Evolutionary conservation across 2,329 filamentous ascomycete species (phyloP), one percentile per base, ranked within the genome.

Genomic region (Fusarium mexicanum): DNA sequence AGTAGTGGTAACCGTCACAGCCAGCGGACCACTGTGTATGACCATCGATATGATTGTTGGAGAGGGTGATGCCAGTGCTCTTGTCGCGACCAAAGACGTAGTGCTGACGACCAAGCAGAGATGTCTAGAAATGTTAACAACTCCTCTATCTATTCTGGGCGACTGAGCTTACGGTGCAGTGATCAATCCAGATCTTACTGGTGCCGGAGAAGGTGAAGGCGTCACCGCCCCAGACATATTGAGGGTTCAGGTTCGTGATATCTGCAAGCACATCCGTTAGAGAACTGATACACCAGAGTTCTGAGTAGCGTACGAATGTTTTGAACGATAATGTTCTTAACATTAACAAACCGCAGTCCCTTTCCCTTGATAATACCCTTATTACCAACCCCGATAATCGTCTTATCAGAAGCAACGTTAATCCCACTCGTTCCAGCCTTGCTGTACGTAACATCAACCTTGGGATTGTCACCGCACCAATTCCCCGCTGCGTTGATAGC

Each of bases 1-100:
- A 87, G 80, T 87, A 87, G 74, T 86, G 85, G 50, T 87, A 80
- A 31, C 78, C 79, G 64, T 87, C 83, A 71, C 85, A 87, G 33
- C 80, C 80, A 16, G 84, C 81, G 2, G 84, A 86, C 75, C 82
- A 85, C 31, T 74, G 78, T 1, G 85, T 85, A 4, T 72, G 67
- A 11, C 86, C 85, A 61, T 87, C 81, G 67, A 87, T 83, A 43
- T 84, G 83, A 73, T 80, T 84, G 81, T 87, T 87, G 16, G 84
- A 85, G 55, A 87, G 80, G 4, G 86, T 86, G 2, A 86, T 81
- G 55, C 81, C 81, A 24, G 81, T 73, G 48, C 68, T 72, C 81
- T 67, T 59, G 6, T 63, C 62, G 2, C 51, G 61, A 4, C 73
- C 73, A 16, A 71, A 72, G 13, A 72, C 69, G 17, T 70, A 72